Base-by-base conservation (phyloP, 2,329 filamentous ascomycete species). In the Xylariaceae sp. region DNA sequence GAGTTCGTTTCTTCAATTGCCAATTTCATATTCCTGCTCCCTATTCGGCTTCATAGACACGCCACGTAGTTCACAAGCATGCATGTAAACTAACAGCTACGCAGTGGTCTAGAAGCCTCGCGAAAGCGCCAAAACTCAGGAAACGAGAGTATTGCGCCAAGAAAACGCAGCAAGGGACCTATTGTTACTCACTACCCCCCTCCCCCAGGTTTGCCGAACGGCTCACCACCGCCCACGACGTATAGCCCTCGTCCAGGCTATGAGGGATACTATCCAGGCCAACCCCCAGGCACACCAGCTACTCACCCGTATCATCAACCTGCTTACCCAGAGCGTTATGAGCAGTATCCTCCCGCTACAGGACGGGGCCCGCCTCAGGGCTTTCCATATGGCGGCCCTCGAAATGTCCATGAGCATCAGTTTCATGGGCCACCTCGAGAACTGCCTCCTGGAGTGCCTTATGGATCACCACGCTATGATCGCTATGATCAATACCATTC, bases 71-170 rank as follows among this genome's bases (percentile, higher is more conserved):
- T 10, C 16, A 10, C 6, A 32, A 24, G 20, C 8, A 20, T 6
- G 6, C 16, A 35, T 23, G 15, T 32, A 33, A 53, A 57, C 56
- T 66, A 55, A 65, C 44, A 45, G 11, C 8, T 40, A 24, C 3
- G 15, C 54, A 70, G 68, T 48, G 68, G 68, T 11, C 47, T 70
- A 42, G 68, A 70, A 48, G 67, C 67, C 3, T 68, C 65, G 32
- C 59, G 61, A 36, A 64, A 66, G 35, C 63, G 64, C 35, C 63
- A 67, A 21, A 59, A 64, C 39, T 59, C 61, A 50, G 55, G 58
- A 20, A 59, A 60, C 52, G 62, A 66, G 23, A 53, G 55, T 24
- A 47, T 59, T 10, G 35, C 50, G 11, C 52, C 62, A 15, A 46
- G 46, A 18, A 70, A 64, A 53, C 60, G 64, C 43, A 55, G 55